These are phyloP conservation scores for Picea abies DNA, from an alignment of 83 land plant genomes.

Conservation along the genomic window DNA sequence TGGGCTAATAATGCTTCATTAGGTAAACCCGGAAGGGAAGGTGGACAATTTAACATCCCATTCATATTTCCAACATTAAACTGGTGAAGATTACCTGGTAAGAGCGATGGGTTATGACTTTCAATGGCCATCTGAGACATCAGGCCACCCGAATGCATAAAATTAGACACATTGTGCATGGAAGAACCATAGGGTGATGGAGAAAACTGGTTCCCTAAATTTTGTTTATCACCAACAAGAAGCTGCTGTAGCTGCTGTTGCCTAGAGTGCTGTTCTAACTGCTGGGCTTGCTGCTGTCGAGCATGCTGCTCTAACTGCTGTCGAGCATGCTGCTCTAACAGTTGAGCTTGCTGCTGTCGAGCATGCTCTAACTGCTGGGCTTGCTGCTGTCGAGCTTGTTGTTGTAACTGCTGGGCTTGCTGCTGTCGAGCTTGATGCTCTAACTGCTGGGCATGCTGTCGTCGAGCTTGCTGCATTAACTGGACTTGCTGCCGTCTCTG, in stretches of 20 bases:
- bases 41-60: conserved; percentile 27
- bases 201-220: conserved; percentile 23
- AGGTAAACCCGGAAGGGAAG: conserved; percentile 33
- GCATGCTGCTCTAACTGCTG: conserved; percentile 22
- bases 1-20: conserved; percentile 40
- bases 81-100: conserved; percentile 23
- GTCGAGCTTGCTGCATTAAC: background rate
- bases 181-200: conserved; percentile 36
- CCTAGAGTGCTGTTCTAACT: conserved; percentile 3
- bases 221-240: conserved; percentile 28
- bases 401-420: background rate
- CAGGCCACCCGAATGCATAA: conserved; percentile 23
- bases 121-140: conserved; percentile 22
- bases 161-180: conserved; percentile 28
- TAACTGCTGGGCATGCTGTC: background rate
- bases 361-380: conserved; percentile 8
- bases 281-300: conserved; percentile 17
- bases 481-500: conserved; percentile 9
- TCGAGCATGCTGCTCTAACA: conserved; percentile 7
- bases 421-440: conserved; percentile 5
- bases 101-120: background rate
- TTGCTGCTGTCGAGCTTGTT: conserved; percentile 10
- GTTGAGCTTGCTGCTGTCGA: conserved; percentile 17
- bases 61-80: conserved; percentile 28
- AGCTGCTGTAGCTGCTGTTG: conserved; percentile 31